Evolutionary conservation across 2,329 filamentous ascomycete species (phyloP).

Genomic region (Clonostachys rhizophaga): DNA sequence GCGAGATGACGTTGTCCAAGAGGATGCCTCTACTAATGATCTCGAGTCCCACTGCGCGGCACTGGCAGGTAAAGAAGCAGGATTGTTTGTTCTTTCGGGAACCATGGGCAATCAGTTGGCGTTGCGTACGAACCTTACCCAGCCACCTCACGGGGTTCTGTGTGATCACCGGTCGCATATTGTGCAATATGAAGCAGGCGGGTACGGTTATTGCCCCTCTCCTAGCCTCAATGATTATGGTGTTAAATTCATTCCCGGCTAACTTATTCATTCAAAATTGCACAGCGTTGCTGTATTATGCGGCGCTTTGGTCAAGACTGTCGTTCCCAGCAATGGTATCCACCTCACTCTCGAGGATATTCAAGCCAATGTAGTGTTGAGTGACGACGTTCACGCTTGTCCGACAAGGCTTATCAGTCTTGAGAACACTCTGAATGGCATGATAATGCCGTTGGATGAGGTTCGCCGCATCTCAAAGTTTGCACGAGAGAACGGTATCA

Average conservation of each 20-base stretch:
- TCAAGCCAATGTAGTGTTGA: constrained; percentile 56
- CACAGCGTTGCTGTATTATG: constrained; percentile 63
- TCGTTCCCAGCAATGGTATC: constrained; percentile 65
- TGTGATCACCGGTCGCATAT: constrained; percentile 80
- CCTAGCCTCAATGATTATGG: background rate
- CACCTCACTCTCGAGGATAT: constrained; percentile 78
- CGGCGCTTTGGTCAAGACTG: constrained; percentile 63
- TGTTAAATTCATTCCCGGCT: background rate
- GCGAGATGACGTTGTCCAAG: constrained; percentile 77
- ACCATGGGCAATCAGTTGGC: constrained; percentile 94
- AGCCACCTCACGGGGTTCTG: constrained; percentile 76
- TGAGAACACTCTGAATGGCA: constrained; percentile 81
- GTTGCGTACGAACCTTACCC: constrained; percentile 69
- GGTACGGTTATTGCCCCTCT: constrained; percentile 28
- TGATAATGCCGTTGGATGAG: constrained; percentile 73
- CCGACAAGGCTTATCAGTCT: constrained; percentile 78
- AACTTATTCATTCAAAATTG: background rate
- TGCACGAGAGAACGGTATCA: constrained; percentile 58
- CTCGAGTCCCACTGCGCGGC: constrained; percentile 72
- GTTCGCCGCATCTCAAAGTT: constrained; percentile 65
- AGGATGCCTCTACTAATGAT: constrained; percentile 72
- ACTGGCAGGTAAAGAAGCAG: constrained; percentile 71
- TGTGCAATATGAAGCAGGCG: constrained; percentile 59
- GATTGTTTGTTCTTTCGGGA: constrained; percentile 78
- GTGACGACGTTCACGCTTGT: constrained; percentile 70